phyloP scores from a whole-genome alignment of 106 monocot genomes.

The Chionographis japonica region DNA sequence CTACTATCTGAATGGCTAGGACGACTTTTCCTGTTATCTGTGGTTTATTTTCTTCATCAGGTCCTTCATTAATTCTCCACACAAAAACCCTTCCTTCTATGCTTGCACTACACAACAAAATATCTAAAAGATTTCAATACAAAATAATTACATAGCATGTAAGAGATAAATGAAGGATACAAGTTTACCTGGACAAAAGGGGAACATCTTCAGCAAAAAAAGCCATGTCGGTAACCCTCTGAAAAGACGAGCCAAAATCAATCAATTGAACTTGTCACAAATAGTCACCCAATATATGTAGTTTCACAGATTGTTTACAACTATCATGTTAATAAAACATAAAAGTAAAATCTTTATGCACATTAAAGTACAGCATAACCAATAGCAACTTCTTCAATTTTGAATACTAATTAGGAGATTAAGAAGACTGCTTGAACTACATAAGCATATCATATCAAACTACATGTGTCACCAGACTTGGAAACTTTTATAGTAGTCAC shows the following conservation, averaged over 20 bases:
- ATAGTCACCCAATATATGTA: no score
- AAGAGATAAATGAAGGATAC: conserved; percentile 5
- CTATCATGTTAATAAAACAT: no score
- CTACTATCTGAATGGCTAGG: conserved; percentile 71
- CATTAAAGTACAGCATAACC: no score
- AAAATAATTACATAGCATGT: conserved; percentile 2
- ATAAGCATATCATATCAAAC: no score
- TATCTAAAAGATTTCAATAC: conserved; percentile 2
- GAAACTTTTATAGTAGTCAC: no score
- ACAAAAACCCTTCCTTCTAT: conserved; percentile 84
- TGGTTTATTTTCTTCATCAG: conserved; percentile 77
- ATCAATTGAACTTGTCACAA: no score
- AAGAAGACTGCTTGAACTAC: no score
- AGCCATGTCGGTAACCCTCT: conserved; percentile 96
- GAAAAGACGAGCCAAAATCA: conserved; percentile 8
- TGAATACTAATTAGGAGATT: no score
- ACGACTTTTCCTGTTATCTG: conserved; percentile 80
- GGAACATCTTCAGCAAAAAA: conserved; percentile 99
- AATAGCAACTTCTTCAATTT: no score
- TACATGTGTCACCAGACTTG: no score
- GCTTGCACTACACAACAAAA: conserved; percentile 69
- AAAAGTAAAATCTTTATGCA: no score
- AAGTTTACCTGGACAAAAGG: conserved; percentile 72
- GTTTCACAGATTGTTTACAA: no score
- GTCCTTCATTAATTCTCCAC: conserved; percentile 94